Conservation (phyloP, 2,329 filamentous ascomycete species). For the Colletotrichum lupini region DNA sequence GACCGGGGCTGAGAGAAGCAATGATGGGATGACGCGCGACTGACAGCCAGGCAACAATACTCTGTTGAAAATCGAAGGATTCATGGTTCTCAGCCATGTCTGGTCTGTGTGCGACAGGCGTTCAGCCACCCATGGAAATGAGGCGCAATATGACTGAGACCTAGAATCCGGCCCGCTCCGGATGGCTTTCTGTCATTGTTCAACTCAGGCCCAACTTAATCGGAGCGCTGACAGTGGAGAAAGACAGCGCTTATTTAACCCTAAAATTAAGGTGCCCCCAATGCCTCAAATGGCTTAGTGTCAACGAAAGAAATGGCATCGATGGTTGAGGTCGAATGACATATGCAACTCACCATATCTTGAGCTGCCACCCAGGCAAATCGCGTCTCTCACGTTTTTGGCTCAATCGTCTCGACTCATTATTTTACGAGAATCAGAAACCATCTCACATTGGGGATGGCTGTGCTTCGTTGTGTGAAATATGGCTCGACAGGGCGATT, state of each 20-base stretch:
- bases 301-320: no score
- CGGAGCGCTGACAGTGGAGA: not conserved
- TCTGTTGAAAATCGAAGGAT: not conserved
- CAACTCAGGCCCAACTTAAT: not conserved
- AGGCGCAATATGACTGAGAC: not conserved
- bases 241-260: not conserved
- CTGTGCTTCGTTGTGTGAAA: no score
- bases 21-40: not conserved
- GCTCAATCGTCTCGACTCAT: no score
- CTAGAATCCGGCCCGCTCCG: not conserved
- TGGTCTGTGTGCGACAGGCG: not conserved
- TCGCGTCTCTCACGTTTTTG: no score
- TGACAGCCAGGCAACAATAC: not conserved
- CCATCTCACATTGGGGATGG: no score
- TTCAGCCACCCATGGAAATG: not conserved
- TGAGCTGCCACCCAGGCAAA: no score
- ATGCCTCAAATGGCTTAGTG: not conserved
- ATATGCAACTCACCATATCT: no score
- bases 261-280: not conserved
- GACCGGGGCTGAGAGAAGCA: slow-evolving; percentile 4
- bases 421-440: no score
- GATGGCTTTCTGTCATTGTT: not conserved
- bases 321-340: no score
- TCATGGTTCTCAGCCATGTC: no score
- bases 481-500: no score